phyloP scores from a whole-genome alignment of 257 asterid genomes.

The Cynanchum wilfordii region DNA sequence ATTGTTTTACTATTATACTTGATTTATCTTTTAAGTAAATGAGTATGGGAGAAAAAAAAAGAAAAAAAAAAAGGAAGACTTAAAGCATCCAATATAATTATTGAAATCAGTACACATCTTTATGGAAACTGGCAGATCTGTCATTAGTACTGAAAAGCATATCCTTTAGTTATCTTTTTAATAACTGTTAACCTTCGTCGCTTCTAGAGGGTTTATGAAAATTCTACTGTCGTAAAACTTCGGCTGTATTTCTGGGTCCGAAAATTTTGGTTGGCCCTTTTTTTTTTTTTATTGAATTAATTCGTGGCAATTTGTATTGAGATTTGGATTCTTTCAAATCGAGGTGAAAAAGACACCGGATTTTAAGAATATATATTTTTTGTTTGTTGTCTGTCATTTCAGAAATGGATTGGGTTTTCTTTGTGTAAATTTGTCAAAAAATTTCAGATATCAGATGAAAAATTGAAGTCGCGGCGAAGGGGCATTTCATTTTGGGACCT shows the following conservation, averaged over 20 bases:
- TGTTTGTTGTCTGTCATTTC: neutral
- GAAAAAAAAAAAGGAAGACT: no score
- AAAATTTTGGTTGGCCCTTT: neutral
- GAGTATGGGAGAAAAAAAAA: no score
- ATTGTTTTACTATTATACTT: no score
- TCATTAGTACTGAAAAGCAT: neutral
- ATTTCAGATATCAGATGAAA: neutral
- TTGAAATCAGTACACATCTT: no score
- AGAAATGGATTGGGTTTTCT: neutral
- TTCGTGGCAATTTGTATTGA: neutral
- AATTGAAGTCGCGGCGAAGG: constrained; percentile 3
- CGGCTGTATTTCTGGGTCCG: neutral
- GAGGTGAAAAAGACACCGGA: neutral
- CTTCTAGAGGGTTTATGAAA: neutral
- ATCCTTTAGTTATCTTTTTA: neutral
- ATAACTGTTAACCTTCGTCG: neutral
- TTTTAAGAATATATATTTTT: neutral
- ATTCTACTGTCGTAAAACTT: neutral
- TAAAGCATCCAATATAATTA: no score
- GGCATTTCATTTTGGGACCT: neutral
- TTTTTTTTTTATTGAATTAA: no score
- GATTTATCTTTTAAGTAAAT: no score
- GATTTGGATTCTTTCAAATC: neutral
- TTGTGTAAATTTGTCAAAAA: neutral
- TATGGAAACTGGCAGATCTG: neutral